Evolutionary conservation across 768 basidiomycete genomes (phyloP), one percentile per base, ranked within the genome.

Genomic region (Glaciozyma antarctica): DNA sequence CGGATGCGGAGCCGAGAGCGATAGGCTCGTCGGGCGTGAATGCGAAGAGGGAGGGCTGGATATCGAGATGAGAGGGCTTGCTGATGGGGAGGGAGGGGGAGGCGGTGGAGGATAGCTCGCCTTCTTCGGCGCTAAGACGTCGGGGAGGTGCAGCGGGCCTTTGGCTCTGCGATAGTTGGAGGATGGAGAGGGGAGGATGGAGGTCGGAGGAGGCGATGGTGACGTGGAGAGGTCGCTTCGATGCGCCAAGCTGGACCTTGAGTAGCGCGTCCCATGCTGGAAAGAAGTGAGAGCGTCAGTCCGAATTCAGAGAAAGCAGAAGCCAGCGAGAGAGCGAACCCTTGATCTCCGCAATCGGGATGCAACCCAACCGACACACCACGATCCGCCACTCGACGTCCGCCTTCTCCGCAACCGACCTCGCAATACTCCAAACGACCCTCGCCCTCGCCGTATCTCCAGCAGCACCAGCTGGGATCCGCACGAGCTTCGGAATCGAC

Each of bases 331-430:
- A 6, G 7, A 16, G 53, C 65, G 34, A 30, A 66, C 69, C 65
- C 32, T 60, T 64, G 13, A 59, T 52, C 44, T 70, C 69, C 43
- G 61, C 28, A 13, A 47, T 44, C 6, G 45, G 52, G 2, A 60
- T 61, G 41, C 62, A 57, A 52, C 58, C 69, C 24, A 70, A 10
- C 32, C 62, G 58, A 51, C 63, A 62, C 3, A 70, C 19, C 16
- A 70, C 49, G 28, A 70, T 51, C 57, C 69, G 49, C 65, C 65
- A 70, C 44, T 70, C 69, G 61, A 70, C 54, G 49, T 70, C 69
- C 49, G 57, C 61, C 10, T 22, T 7, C 9, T 61, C 63, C 30
- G 64, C 28, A 12, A 70, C 26, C 12, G 34, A 26, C 48, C 58
- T 51, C 24, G 49, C 34, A 2, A 62, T 43, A 28, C 28, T 41